Base-by-base conservation (phyloP, 257 asterid genomes). In the Penstemon barbatus region DNA sequence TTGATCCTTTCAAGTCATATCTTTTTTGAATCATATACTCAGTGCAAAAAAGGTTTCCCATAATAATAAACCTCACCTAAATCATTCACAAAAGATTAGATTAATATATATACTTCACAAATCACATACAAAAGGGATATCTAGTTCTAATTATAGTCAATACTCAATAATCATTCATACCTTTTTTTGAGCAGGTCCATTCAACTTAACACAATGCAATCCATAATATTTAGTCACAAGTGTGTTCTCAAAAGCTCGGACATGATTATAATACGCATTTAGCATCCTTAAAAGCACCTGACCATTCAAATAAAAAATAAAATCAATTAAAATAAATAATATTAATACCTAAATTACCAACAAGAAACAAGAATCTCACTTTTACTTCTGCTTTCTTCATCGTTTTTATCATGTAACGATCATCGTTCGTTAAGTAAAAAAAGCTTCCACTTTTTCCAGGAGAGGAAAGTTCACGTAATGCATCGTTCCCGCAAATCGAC, bases 361-460 rank as follows among this genome's bases (percentile, higher is more conserved):
- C n/a, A 25, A 43, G 15, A 41, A 54, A 4, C 2, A 12, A 43
- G 58, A 12, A 18, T 71, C 89, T 85, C 69, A 92, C 98, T 74
- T 92, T 92, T 41, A 85, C 91, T 90, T 92, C 98, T 37, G 98
- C 95, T 76, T 92, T 92, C 80, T 92, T 92, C 97, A 92, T 92
- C 2, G 98, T 89, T 85, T 89, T 92, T 59, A 89, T 92, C 98
- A 92, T 92, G 78, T 92, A 92, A n/a, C 97, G 92, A 71, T 92
- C 98, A 38, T 89, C 98, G 42, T 88, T 86, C 4, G 98, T 93
- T 74, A 90, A 71, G 87, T 93, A 93, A 61, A 92, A 92, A 76
- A 92, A 92, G 79, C 98, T 92, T 52, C 98, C 98, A 58, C 98
- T 92, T 54, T 92, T 90, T 19, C 97, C 97, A 0, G 98, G 98